Base-by-base conservation (phyloP, 176 grass and related monocot species). In the Puccinellia tenuiflora region DNA sequence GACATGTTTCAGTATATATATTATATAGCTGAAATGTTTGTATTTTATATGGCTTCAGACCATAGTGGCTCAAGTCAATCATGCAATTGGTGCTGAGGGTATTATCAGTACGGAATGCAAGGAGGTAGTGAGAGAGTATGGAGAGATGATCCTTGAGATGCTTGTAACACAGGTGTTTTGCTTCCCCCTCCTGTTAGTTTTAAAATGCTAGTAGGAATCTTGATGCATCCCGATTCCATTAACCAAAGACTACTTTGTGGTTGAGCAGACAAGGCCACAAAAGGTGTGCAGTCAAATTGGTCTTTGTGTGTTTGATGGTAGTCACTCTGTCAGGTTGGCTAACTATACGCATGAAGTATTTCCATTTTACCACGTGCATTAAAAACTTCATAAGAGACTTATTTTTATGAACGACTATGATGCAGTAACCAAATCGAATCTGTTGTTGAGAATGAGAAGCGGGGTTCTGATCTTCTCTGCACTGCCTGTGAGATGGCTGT, bases 31-130 rank as follows among this genome's bases (percentile, higher is more conserved):
- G 22, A 73, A 66, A 59, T 56, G 40, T 75, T 84, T 78, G 5
- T 64, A 6, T 85, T 4, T 79, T 85, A 17, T 87, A 51, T 62
- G 63, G 34, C 2, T 75, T 43, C 53, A 61, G 57, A 61, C 57
- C 1, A 61, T 61, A 62, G 85, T 98, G 39, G 79, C 96, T 68
- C 90, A 98, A 90, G 66, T 98, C 24, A 98, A 98, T 84, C 90
- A 98, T 47, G 96, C 96, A 50, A 98, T 98, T 75, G 95, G 95
- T 5, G 95, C 95, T 30, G 90, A 98, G 88, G 95, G 92, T 29
- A 88, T 98, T 52, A 76, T 93, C 26, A 93, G 95, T 56, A 81
- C 80, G 63, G 95, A 98, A 86, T 98, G 95, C 75, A 98, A 98
- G 75, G 79, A 98, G 90, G 85, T 98, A 9, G 87, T 98, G 67